These are phyloP conservation scores for Teunomyces gatunensis DNA, from an alignment of 805 yeast species.

Conservation along the genomic window DNA sequence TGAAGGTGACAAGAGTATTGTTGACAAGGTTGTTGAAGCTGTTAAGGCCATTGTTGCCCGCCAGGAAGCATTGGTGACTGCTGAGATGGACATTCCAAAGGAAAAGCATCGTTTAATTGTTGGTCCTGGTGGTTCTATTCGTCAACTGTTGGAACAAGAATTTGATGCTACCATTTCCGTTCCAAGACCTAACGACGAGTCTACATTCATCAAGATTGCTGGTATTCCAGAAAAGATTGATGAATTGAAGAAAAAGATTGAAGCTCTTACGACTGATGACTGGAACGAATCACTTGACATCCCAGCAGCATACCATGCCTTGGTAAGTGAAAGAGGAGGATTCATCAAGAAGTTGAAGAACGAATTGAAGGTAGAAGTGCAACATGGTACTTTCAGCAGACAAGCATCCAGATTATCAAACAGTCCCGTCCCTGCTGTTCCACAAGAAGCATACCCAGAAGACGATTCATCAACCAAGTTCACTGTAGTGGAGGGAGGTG, in stretches of 20 bases:
- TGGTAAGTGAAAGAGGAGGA: slow-evolving; percentile 66
- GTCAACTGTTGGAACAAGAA: slow-evolving; percentile 69
- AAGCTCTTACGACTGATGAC: slow-evolving; percentile 58
- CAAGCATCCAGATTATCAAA: slow-evolving; percentile 51
- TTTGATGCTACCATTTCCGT: slow-evolving; percentile 61
- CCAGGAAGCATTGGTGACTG: slow-evolving; percentile 57
- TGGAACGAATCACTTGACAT: slow-evolving; percentile 53
- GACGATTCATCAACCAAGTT: slow-evolving; percentile 42
- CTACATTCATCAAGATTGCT: slow-evolving; percentile 51
- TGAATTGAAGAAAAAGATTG: slow-evolving; percentile 60
- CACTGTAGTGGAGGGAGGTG: slow-evolving; percentile 39
- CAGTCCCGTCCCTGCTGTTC: slow-evolving; percentile 44
- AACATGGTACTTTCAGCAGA: slow-evolving; percentile 51
- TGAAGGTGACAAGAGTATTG: slow-evolving; percentile 74
- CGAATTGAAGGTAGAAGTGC: slow-evolving; percentile 56
- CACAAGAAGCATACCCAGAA: slow-evolving; percentile 44
- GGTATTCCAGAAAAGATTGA: slow-evolving; percentile 70
- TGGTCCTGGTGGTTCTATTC: slow-evolving; percentile 77
- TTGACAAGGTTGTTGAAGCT: slow-evolving; percentile 61
- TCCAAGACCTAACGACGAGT: slow-evolving; percentile 57
- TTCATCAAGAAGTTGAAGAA: slow-evolving; percentile 52
- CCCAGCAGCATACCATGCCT: slow-evolving; percentile 57
- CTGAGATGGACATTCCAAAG: slow-evolving; percentile 57
- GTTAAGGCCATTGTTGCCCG: slow-evolving; percentile 61
- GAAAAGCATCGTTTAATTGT: slow-evolving; percentile 73